phyloP scores from a whole-genome alignment of 805 yeast species.

The Dipodascus albidus region DNA sequence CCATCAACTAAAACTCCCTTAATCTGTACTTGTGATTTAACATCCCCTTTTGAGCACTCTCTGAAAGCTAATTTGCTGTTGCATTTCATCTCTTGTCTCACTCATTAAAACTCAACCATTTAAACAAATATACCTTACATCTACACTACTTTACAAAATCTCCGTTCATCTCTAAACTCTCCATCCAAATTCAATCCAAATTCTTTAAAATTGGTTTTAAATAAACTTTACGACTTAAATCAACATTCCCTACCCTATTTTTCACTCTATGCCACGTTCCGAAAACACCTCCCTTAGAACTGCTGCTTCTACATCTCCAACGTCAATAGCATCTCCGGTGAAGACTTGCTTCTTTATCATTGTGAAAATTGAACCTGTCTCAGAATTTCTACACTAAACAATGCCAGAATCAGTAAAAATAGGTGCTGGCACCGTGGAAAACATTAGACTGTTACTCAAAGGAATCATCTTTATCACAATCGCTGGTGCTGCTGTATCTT shows the following conservation, averaged over 20 bases:
- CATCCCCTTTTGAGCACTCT: too few relatives aligned
- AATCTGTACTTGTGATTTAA: too few relatives aligned
- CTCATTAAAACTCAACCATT: too few relatives aligned
- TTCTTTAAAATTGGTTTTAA: too few relatives aligned
- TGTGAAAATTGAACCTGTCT: too few relatives aligned
- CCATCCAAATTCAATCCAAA: too few relatives aligned
- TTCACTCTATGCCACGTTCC: conserved; percentile 1
- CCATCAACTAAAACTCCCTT: too few relatives aligned
- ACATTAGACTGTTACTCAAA: conserved; percentile 34
- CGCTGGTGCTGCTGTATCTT: conserved; percentile 85
- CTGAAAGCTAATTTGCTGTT: too few relatives aligned
- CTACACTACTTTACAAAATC: too few relatives aligned
- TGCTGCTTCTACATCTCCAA: not conserved
- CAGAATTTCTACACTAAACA: not conserved
- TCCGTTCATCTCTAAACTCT: too few relatives aligned
- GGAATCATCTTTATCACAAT: conserved; percentile 61
- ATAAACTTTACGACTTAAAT: not conserved
- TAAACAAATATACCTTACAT: too few relatives aligned
- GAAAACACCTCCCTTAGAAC: not conserved
- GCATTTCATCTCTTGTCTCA: too few relatives aligned
- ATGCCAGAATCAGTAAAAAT: not conserved
- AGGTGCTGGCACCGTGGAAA: conserved; percentile 5
- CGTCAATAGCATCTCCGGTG: not conserved
- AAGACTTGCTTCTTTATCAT: not conserved
- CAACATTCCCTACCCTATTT: not conserved